Conservation (phyloP, 192 early-diverging fungal species). For the Funneliformis mosseae region DNA sequence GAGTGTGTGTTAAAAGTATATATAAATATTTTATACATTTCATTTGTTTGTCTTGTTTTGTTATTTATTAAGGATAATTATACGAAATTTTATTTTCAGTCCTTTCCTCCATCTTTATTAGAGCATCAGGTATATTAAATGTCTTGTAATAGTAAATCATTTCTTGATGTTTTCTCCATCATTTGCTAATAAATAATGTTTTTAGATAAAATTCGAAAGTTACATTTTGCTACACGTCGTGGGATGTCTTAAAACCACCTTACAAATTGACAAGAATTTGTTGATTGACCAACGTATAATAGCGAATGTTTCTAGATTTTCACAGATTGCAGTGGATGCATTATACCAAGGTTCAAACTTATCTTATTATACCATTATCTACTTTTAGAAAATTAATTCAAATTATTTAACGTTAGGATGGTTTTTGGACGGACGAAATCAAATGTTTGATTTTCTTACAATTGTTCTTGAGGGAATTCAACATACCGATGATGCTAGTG, state of each 20-base stretch:
- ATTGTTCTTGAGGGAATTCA: constrained; percentile 54
- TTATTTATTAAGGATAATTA: neutral
- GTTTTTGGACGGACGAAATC: constrained; percentile 49
- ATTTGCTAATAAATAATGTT: constrained; percentile 4
- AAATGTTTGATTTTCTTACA: constrained; percentile 53
- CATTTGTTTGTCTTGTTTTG: neutral
- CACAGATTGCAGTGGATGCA: constrained; percentile 45
- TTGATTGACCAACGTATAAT: constrained; percentile 43
- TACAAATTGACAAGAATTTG: constrained; percentile 47
- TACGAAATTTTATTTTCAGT: constrained; percentile 28
- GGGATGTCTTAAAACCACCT: constrained; percentile 42
- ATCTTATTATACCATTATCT: neutral
- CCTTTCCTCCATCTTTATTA: constrained; percentile 40
- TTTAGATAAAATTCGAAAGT: constrained; percentile 48
- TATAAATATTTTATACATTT: neutral
- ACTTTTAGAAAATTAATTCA: neutral
- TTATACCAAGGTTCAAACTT: constrained; percentile 49
- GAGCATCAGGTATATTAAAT: constrained; percentile 37
- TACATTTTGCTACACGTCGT: constrained; percentile 49
- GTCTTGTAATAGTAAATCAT: neutral
- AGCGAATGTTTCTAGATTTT: constrained; percentile 49
- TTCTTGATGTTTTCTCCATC: neutral
- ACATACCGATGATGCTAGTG: neutral
- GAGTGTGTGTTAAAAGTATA: constrained; percentile 52
- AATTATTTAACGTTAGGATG: constrained; percentile 38